phyloP scores from a whole-genome alignment of 2,329 filamentous ascomycete species.

The Hymenoscyphus infarciens region DNA sequence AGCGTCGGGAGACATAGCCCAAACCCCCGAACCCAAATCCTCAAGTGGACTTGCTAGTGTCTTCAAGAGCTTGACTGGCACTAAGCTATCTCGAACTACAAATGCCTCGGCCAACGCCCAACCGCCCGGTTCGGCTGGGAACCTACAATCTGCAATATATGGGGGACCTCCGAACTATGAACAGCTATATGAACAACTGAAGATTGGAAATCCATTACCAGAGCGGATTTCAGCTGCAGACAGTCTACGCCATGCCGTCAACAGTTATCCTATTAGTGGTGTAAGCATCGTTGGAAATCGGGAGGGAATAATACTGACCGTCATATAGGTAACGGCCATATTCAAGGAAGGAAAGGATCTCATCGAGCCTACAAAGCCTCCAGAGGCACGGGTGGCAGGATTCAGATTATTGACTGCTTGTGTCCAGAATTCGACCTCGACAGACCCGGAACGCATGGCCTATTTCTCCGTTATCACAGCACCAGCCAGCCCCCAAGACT shows the following conservation, averaged over 20 bases:
- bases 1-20: constrained; percentile 53
- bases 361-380: constrained; percentile 54
- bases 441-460: constrained; percentile 63
- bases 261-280: constrained; percentile 52
- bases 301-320: constrained; percentile 11
- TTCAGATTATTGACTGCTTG: constrained; percentile 65
- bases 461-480: constrained; percentile 62
- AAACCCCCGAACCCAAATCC: constrained; percentile 51
- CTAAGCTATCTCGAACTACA: constrained; percentile 50
- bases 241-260: constrained; percentile 52
- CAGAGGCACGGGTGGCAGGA: constrained; percentile 52
- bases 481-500: constrained; percentile 57
- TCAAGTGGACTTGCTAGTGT: constrained; percentile 58
- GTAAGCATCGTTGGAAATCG: constrained; percentile 21
- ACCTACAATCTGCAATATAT: constrained; percentile 36
- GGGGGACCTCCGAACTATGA: constrained; percentile 51
- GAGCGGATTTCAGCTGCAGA: constrained; percentile 57
- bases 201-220: constrained; percentile 45
- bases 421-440: constrained; percentile 58
- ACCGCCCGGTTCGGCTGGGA: constrained; percentile 40
- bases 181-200: constrained; percentile 53
- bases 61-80: constrained; percentile 57
- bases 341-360: constrained; percentile 66
- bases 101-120: constrained; percentile 39
- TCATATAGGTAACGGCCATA: constrained; percentile 40